Base-by-base conservation (phyloP, 2,329 filamentous ascomycete species). In the Xylaria sp. region DNA sequence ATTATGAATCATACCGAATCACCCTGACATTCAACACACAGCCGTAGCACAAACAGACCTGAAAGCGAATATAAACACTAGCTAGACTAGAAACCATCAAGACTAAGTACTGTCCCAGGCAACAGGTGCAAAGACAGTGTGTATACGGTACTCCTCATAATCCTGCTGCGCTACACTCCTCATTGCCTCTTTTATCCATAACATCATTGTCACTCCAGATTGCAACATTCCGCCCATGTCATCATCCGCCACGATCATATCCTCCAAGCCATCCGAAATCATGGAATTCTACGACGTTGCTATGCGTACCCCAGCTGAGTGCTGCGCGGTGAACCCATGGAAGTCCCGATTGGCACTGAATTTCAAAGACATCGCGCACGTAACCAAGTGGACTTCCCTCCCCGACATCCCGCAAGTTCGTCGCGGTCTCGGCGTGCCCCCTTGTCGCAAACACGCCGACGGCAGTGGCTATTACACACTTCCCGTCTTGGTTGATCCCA, bases 401-500 rank as follows among this genome's bases (percentile, higher is more conserved):
- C 80, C 81, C 4, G 80, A 87, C 64, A 80, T 89, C 4, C 19
- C 47, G 8, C 33, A 29, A 31, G 74, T 37, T 71, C 76, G 27
- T 77, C 83, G 5, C 86, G 85, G 67, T 5, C 79, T 88, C 21
- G 68, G 76, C 1, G 73, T 83, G 0, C 78, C 80, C 0, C 74
- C 86, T 1, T 78, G 77, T 19, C 85, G 87, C 68, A 84, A 82
- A 61, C 81, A 83, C 58, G 78, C 77, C 63, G 81, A 89, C 66
- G 86, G 85, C 41, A 76, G 74, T 33, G 83, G 87, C 67, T 89
- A 80, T 75, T 79, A 80, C 73, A 90, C 87, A 2, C 79, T 90
- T 0, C 87, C 87, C 1, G 78, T 88, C 41, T 71, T 89, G 21
- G 67, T 75, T 1, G 83, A 88, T 52, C 71, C 76, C 0, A 57